Evolutionary conservation across 441 rosid species (phyloP).

Genomic region (Erysimum cheiri): DNA sequence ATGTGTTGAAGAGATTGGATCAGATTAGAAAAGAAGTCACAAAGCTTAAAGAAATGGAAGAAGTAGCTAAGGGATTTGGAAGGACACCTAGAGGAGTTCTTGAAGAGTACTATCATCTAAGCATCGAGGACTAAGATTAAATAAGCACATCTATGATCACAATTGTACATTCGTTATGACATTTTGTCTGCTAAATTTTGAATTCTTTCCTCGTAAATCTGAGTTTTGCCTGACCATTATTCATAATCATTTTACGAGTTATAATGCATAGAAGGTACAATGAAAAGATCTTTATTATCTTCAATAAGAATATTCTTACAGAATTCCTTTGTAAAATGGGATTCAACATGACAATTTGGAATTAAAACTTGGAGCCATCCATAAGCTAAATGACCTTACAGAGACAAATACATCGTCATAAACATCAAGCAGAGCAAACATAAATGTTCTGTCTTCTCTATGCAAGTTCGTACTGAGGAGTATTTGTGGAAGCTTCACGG

Average conservation of each 20-base stretch:
- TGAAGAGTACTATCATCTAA: slow-evolving; percentile 60
- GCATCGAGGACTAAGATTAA: slow-evolving; percentile 45
- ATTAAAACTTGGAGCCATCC: neutral
- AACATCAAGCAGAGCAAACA: slow-evolving; percentile 15
- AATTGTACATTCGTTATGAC: slow-evolving; percentile 26
- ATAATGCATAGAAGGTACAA: neutral
- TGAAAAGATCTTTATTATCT: slow-evolving; percentile 20
- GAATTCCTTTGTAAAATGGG: slow-evolving; percentile 12
- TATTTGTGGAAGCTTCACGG: slow-evolving; percentile 36
- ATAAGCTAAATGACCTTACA: slow-evolving; percentile 6
- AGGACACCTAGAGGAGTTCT: slow-evolving; percentile 58
- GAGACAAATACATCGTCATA: slow-evolving; percentile 1
- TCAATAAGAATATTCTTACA: neutral
- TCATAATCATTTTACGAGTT: neutral
- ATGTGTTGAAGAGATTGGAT: slow-evolving; percentile 53
- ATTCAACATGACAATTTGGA: slow-evolving; percentile 15
- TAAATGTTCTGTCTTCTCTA: slow-evolving; percentile 9
- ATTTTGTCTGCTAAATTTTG: slow-evolving; percentile 11
- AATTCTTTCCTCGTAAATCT: slow-evolving; percentile 14
- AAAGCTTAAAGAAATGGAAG: slow-evolving; percentile 75
- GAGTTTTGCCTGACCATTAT: slow-evolving; percentile 13
- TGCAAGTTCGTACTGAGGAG: slow-evolving; percentile 28
- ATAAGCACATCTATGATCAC: slow-evolving; percentile 13
- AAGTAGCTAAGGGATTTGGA: slow-evolving; percentile 81
- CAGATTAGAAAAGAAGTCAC: slow-evolving; percentile 63